Evolutionary conservation across 257 asterid genomes (phyloP), one percentile per base, ranked within the genome.

Genomic region (Nicotiana knightiana): DNA sequence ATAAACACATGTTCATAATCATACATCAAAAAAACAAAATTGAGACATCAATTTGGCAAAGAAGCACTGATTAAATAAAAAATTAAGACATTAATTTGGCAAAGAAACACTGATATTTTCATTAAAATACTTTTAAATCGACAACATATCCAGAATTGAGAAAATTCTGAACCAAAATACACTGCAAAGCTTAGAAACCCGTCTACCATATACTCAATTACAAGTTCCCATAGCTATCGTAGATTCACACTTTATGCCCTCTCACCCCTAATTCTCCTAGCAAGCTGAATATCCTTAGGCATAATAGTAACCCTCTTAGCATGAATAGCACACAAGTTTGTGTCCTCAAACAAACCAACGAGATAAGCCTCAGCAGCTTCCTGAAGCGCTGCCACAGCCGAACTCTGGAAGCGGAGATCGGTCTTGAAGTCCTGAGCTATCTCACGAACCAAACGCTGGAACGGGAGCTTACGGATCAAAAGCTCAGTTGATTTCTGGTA

Each of bases 361-460:
- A 87, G 61, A 55, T 85, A 84, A 1, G 86, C 87, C 78, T 85
- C 86, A 3, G 88, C 89, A 18, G 89, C 87, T 80, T 86, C 89
- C 83, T 86, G 86, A 10, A 86, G 68, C 6, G 89, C 86, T 7
- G 84, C 85, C 7, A 84, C 88, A 3, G 89, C 86, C 1, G 86
- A 80, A 67, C 88, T 87, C 84, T 87, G 88, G 61, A 87, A 87
- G 81, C 88, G 73, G 57, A 87, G 81, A 81, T 87, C 88, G 0
- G 88, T 87, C 84, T 87, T 87, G 83, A 87, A 87, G 11, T 87
- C 90, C 76, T 87, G 88, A 3, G 90, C 90, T 21, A 87, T 85
- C 83, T 87, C 90, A 33, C 90, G 85, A 9, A 87, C 90, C 28
- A 87, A 80, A 71, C 87, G 80, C 85, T 86, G 87, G 61, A 86